These are phyloP conservation scores for Lumnitzera littorea DNA, from an alignment of 345 rosid species.

Conservation along the genomic window DNA sequence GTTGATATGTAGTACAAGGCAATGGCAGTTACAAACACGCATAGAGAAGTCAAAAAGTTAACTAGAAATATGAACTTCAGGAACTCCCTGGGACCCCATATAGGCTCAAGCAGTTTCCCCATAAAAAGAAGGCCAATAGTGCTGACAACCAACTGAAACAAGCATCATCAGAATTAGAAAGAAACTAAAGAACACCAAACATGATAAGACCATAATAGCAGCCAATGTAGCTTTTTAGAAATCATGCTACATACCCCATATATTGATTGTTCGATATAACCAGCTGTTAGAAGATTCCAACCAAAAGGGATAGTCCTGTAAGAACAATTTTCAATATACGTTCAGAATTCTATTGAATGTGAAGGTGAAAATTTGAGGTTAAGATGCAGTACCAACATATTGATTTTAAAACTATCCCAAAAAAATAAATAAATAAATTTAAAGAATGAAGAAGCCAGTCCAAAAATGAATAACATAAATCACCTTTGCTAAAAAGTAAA, in stretches of 20 bases:
- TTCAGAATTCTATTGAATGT: too few species aligned
- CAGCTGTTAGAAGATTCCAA: conserved; percentile 92
- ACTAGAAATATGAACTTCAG: conserved; percentile 82
- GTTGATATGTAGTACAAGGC: conserved; percentile 73
- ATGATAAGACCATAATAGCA: conserved; percentile 3
- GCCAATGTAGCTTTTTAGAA: not conserved
- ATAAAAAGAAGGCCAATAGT: conserved; percentile 70
- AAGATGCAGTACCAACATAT: too few species aligned
- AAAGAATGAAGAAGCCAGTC: too few species aligned
- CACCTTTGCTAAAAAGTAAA: too few species aligned
- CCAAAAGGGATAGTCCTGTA: conserved; percentile 95
- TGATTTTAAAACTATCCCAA: too few species aligned
- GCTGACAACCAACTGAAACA: conserved; percentile 54
- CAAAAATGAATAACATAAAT: too few species aligned
- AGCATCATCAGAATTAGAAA: conserved; percentile 3
- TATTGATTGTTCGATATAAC: conserved; percentile 76
- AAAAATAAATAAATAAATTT: too few species aligned
- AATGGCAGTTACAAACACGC: conserved; percentile 79
- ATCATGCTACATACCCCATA: conserved; percentile 58
- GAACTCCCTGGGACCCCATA: conserved; percentile 97
- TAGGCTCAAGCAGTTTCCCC: conserved; percentile 94
- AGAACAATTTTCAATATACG: not conserved
- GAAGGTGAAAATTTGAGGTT: too few species aligned
- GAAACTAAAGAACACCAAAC: not conserved
- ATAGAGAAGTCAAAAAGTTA: conserved; percentile 72